Evolutionary conservation across 163 green algal genomes (phyloP).

Genomic region (Chloromonas sp.): DNA sequence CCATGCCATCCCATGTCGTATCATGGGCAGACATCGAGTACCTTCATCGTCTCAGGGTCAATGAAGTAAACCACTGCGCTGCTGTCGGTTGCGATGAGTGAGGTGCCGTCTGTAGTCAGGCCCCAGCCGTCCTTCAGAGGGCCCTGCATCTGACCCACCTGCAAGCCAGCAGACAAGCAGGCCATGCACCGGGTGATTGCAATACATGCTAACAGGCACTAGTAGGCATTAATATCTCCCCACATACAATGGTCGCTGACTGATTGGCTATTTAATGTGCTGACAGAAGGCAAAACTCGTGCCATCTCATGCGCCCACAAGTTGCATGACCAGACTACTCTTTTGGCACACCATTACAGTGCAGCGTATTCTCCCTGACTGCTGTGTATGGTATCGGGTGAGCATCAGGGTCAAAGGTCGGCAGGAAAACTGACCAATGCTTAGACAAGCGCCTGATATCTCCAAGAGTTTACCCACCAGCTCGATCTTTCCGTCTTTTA

Average conservation of each 20-base stretch:
- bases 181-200: neutral
- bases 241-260: neutral
- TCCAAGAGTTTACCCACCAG: slow-evolving; percentile 5
- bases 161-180: neutral
- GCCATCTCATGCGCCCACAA: too few relatives aligned
- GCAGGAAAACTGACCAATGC: too few relatives aligned
- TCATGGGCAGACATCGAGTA: neutral
- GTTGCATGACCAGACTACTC: too few relatives aligned
- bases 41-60: slow-evolving; percentile 40
- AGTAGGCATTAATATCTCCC: neutral
- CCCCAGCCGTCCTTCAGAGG: slow-evolving; percentile 53
- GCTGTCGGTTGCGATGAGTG: slow-evolving; percentile 45
- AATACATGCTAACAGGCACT: neutral
- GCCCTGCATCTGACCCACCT: slow-evolving; percentile 34
- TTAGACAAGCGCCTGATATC: too few relatives aligned
- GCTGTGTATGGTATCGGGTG: too few relatives aligned
- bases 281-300: neutral
- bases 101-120: slow-evolving; percentile 54
- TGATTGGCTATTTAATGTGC: neutral
- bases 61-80: slow-evolving; percentile 44
- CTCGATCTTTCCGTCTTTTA: slow-evolving; percentile 39
- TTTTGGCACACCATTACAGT: too few relatives aligned
- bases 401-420: too few relatives aligned
- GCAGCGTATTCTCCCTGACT: too few relatives aligned
- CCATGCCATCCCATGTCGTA: too few relatives aligned